Conservation (phyloP, 2,329 filamentous ascomycete species). For the Didymella arachidicola region DNA sequence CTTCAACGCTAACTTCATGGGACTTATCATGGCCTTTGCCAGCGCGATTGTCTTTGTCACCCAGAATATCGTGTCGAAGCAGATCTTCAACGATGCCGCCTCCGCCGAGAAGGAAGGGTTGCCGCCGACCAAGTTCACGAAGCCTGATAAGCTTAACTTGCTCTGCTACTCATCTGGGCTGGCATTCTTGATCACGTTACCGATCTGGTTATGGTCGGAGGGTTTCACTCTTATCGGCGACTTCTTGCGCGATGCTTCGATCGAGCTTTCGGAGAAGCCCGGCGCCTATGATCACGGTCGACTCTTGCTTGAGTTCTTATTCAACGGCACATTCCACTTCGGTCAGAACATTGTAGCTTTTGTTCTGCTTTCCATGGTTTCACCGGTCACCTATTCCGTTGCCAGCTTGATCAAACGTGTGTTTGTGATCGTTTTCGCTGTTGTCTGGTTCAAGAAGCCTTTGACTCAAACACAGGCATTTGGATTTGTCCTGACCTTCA, state of each 20-base stretch:
- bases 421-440: slow-evolving; percentile 93
- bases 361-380: slow-evolving; percentile 88
- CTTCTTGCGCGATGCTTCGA: slow-evolving; percentile 79
- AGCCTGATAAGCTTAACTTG: slow-evolving; percentile 95
- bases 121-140: slow-evolving; percentile 67
- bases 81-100: slow-evolving; percentile 93
- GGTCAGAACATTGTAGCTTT: slow-evolving; percentile 96
- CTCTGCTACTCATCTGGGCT: slow-evolving; percentile 96
- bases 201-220: slow-evolving; percentile 93
- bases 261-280: slow-evolving; percentile 78
- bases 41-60: slow-evolving; percentile 96
- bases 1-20: slow-evolving; percentile 86
- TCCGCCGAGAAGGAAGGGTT: slow-evolving; percentile 78
- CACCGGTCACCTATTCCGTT: slow-evolving; percentile 95
- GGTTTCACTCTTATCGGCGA: slow-evolving; percentile 79
- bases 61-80: slow-evolving; percentile 98
- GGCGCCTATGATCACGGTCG: slow-evolving; percentile 71
- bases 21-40: slow-evolving; percentile 86
- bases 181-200: slow-evolving; percentile 85
- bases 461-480: slow-evolving; percentile 83
- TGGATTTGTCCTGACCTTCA: slow-evolving; percentile 87
- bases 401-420: slow-evolving; percentile 96
- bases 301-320: slow-evolving; percentile 82
- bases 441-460: slow-evolving; percentile 93
- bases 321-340: slow-evolving; percentile 97